phyloP scores from a whole-genome alignment of 352 stramenopile genomes.

The Globisporangium sylvaticum region DNA sequence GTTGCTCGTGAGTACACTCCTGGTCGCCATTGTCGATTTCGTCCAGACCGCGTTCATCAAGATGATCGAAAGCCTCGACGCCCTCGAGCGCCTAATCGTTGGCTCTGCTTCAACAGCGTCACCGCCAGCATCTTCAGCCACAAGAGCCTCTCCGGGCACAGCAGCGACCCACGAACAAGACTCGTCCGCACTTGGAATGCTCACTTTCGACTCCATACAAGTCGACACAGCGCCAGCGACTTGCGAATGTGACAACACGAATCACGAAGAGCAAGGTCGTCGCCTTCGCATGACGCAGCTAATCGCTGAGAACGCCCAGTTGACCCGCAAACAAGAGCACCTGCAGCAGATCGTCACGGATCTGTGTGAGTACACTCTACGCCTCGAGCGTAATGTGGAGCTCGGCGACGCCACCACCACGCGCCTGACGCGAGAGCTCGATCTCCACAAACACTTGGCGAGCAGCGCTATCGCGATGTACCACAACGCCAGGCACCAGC shows the following conservation, averaged over 20 bases:
- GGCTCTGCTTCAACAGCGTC: neutral
- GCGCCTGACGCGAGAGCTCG: neutral
- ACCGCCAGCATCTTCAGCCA: neutral
- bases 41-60: neutral
- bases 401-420: neutral
- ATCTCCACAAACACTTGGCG: slow-evolving; percentile 2
- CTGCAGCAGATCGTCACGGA: neutral
- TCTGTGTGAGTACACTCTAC: neutral
- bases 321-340: neutral
- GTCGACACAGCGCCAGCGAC: neutral
- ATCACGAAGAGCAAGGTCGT: neutral
- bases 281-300: neutral
- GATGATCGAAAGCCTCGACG: neutral
- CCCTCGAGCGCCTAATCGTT: neutral
- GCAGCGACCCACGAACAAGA: neutral
- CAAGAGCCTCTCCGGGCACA: neutral
- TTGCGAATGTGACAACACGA: neutral
- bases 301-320: neutral
- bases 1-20: neutral
- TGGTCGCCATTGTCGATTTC: neutral
- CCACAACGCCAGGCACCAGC: slow-evolving; percentile 6
- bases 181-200: neutral
- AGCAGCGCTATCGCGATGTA: slow-evolving; percentile 1
- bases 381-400: slow-evolving; percentile 1
- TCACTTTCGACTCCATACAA: neutral